Percentiles rank a stretch among this genome's conserved stretches.
These are phyloP conservation scores for Sequoiadendron giganteum DNA, from an alignment of 75 land plant genomes.

Conservation along the genomic window DNA sequence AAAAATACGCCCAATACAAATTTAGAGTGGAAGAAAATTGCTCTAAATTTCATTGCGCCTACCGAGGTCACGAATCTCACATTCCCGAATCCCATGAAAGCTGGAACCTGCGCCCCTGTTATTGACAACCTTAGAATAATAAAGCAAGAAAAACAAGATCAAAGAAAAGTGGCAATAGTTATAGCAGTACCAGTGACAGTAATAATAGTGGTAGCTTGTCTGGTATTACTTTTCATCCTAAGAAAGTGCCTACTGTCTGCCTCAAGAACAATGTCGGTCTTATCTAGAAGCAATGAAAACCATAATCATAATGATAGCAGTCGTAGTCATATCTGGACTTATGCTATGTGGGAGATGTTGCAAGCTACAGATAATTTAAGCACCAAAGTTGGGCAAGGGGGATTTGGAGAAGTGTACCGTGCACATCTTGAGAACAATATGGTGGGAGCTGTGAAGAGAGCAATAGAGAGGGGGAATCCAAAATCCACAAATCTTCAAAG, in stretches of 20 bases:
- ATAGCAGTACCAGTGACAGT: neutral
- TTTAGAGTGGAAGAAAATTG: no score
- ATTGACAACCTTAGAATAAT: neutral
- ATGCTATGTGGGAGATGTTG: constrained; percentile 16
- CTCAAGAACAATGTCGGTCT: neutral
- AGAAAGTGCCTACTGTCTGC: no score
- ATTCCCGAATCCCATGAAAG: neutral
- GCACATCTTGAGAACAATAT: constrained; percentile 20
- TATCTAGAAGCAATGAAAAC: neutral
- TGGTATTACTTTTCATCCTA: no score
- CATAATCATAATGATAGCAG: neutral
- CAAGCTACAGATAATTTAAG: constrained; percentile 22
- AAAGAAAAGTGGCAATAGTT: neutral
- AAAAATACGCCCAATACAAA: no score
- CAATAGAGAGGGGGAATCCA: constrained; percentile 17
- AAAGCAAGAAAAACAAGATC: neutral
- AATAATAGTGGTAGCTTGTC: neutral
- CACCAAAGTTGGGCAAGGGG: constrained; percentile 22
- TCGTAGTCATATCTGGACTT: constrained; percentile 12
- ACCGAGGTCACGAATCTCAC: neutral
- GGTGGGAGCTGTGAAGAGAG: constrained; percentile 33
- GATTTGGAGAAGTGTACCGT: constrained; percentile 18
- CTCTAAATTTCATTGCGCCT: no score
- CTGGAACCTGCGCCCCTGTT: neutral
- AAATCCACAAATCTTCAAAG: constrained; percentile 20